Conservation (phyloP, 208 protist species). For the Trypanosoma lewisi region DNA sequence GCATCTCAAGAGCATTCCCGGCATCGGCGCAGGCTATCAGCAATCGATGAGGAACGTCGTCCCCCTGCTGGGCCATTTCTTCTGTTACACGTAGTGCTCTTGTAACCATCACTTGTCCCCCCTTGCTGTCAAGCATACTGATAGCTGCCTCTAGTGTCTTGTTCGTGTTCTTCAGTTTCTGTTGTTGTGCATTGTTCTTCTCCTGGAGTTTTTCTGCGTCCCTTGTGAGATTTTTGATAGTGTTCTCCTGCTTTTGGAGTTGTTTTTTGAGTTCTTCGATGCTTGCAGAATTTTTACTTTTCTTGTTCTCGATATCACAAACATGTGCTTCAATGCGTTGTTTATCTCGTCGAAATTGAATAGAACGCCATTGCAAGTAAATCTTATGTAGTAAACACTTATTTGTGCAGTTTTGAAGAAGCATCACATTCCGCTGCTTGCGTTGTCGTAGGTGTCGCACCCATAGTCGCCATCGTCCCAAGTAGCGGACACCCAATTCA, state of each 20-base stretch:
- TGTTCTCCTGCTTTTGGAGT: constrained; percentile 18
- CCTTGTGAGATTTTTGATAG: constrained; percentile 9
- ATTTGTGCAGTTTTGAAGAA: constrained; percentile 39
- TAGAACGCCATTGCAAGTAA: constrained; percentile 23
- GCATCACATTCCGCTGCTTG: constrained; percentile 35
- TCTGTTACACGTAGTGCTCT: neutral
- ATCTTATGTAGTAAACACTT: constrained; percentile 25
- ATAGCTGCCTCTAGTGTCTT: neutral
- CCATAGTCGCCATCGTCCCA: constrained; percentile 52
- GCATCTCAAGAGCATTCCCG: too few species aligned
- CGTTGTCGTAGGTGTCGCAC: constrained; percentile 50
- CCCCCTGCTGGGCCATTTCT: neutral
- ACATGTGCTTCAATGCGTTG: constrained; percentile 2
- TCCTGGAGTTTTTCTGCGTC: constrained; percentile 7
- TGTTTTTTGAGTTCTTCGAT: constrained; percentile 9
- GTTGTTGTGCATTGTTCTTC: neutral
- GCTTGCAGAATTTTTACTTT: neutral
- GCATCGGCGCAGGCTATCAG: neutral
- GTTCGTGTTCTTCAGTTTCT: neutral
- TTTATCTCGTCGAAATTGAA: neutral
- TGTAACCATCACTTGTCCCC: neutral
- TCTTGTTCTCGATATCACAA: neutral
- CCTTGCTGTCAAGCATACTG: neutral
- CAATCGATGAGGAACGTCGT: constrained; percentile 2
- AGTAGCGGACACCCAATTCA: constrained; percentile 53